These are phyloP conservation scores for Lactifluus subvellereus DNA, from an alignment of 768 basidiomycete genomes.

Conservation along the genomic window DNA sequence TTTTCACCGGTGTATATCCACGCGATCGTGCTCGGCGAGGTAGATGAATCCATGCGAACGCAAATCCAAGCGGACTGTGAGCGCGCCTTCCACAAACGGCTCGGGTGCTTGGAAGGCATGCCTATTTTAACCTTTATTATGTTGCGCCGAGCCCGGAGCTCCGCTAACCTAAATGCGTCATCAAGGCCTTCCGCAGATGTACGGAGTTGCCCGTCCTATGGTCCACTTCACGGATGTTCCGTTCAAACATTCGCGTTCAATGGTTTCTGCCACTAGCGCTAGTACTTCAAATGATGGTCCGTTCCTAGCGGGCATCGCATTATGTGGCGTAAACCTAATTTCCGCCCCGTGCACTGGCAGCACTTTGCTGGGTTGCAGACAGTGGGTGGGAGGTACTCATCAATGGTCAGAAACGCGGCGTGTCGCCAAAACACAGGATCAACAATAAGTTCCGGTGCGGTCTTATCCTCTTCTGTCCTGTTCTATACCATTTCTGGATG, in stretches of 20 bases:
- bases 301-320: constrained; percentile 16
- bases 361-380: constrained; percentile 65
- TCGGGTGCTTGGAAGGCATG: constrained; percentile 43
- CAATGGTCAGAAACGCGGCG: constrained; percentile 75
- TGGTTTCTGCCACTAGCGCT: constrained; percentile 25
- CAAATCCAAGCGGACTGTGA: constrained; percentile 56
- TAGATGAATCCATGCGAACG: constrained; percentile 37
- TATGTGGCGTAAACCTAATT: constrained; percentile 2
- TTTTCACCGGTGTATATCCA: constrained; percentile 60
- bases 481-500: neutral
- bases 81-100: constrained; percentile 56
- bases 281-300: constrained; percentile 67
- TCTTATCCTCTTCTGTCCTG: too few species aligned
- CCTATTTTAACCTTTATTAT: neutral
- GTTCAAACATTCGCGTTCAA: constrained; percentile 54
- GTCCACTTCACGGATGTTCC: constrained; percentile 54
- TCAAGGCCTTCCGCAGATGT: constrained; percentile 45
- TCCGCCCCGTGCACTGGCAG: constrained; percentile 38
- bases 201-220: constrained; percentile 42
- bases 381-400: constrained; percentile 56
- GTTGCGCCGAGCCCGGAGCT: too few species aligned
- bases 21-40: constrained; percentile 67
- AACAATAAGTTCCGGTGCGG: constrained; percentile 56
- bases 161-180: neutral
- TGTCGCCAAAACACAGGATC: constrained; percentile 63